Evolutionary conservation across 768 basidiomycete genomes (phyloP).

Genomic region (Basidioascus undulatus): DNA sequence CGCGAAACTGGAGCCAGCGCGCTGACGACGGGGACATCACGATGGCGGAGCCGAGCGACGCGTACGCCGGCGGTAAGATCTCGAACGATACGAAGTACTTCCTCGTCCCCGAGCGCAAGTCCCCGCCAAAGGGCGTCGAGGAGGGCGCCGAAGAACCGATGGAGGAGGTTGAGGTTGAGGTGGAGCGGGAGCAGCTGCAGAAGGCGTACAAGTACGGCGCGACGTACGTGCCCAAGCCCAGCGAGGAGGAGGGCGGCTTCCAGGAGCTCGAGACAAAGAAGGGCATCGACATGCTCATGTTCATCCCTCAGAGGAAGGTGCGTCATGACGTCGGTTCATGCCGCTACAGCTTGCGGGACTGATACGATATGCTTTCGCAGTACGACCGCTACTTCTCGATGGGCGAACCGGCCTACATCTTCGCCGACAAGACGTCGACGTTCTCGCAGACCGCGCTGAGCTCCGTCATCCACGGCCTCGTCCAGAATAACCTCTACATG

Average conservation of each 20-base stretch:
- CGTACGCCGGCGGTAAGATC: conserved; percentile 4
- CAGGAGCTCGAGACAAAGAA: conserved; percentile 34
- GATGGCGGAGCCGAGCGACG: conserved; percentile 6
- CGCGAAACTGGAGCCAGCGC: too few relatives aligned
- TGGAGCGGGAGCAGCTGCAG: conserved; percentile 56
- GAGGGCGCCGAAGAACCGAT: conserved; percentile 9
- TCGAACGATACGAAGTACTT: not conserved
- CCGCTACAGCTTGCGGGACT: too few relatives aligned
- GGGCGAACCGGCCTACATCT: conserved; percentile 68
- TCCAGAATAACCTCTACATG: conserved; percentile 35
- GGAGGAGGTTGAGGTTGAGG: conserved; percentile 23
- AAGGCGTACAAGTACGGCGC: conserved; percentile 74
- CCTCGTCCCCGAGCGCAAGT: not conserved
- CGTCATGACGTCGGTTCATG: conserved; percentile 1
- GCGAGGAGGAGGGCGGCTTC: conserved; percentile 50
- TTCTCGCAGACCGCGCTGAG: conserved; percentile 64
- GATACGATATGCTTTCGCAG: conserved; percentile 28
- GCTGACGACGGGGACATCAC: conserved; percentile 12
- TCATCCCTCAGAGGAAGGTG: conserved; percentile 48
- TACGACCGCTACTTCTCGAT: conserved; percentile 60
- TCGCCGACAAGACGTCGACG: conserved; percentile 41
- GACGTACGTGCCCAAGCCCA: conserved; percentile 47
- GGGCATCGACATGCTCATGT: conserved; percentile 71
- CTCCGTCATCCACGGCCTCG: conserved; percentile 45
- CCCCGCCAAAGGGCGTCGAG: not conserved